Evolutionary conservation across 805 yeast species (phyloP), one percentile per base, ranked within the genome.

Genomic region (Pichia rugopelliculosa): DNA sequence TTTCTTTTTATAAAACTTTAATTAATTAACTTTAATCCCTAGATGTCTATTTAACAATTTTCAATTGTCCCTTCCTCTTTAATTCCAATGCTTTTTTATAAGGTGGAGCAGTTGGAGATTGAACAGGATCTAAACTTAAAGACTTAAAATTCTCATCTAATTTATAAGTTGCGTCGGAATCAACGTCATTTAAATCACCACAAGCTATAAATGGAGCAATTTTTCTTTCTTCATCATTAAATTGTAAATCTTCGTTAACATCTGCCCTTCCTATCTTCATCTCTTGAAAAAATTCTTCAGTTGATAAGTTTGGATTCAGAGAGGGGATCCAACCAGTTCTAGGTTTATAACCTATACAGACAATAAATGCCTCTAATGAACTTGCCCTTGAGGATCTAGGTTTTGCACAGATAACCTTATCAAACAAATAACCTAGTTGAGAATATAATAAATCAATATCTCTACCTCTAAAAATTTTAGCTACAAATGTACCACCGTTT

Each of bases 321-420:
- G 67, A 70, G 0, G 98, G 97, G 39, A 68, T 71, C 97, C 97
- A 91, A 1, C 88, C 85, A 2, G 74, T 70, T 41, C 96, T 76
- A 20, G 98, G 96, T 45, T 70, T 76, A 65, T 88, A 93, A 6
- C 93, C 95, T 41, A 84, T 68, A 64, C 99, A 93, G 2, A 93
- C 98, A 40, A 93, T 80, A 58, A 93, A 93, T 3, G 97, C 87
- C 64, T 93, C 99, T 41, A 93, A 67, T 0, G 97, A 89, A 0
- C 96, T 86, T 8, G 96, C 96, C 61, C 99, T 76, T 0, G 97
- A 89, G 2, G 96, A 82, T 57, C 98, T 75, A 18, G 99, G 99
- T 61, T 93, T 93, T 5, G 98, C 97, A 66, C 99, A 93, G 1
- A 90, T 77, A 21, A 93, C 96, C 50, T 75, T 76, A 34, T 84